phyloP scores from a whole-genome alignment of 2,329 filamentous ascomycete genomes.

The Aspergillus proliferans region DNA sequence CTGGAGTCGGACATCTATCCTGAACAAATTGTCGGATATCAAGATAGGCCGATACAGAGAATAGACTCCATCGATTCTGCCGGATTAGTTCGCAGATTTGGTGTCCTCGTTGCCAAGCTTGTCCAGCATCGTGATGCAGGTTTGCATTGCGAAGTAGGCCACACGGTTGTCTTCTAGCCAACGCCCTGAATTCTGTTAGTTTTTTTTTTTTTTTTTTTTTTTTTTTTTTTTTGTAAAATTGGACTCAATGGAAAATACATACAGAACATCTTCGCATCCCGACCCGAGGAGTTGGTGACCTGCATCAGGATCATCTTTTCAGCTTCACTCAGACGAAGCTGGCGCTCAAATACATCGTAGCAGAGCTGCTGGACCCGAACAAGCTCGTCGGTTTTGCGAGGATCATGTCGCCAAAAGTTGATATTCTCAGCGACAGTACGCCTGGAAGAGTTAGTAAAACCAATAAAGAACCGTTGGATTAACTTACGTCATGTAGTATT shows the following conservation, averaged over 20 bases:
- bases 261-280: slow-evolving; percentile 21
- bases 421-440: slow-evolving; percentile 11
- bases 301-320: slow-evolving; percentile 16
- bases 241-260: slow-evolving; percentile 7
- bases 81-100: background rate
- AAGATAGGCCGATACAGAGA: background rate
- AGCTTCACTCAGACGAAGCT: slow-evolving; percentile 11
- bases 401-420: slow-evolving; percentile 17
- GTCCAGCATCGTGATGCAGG: slow-evolving; percentile 11
- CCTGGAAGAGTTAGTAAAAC: slow-evolving; percentile 6
- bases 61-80: background rate
- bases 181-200: slow-evolving; percentile 13
- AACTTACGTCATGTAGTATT: slow-evolving; percentile 23
- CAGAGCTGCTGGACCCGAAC: slow-evolving; percentile 13
- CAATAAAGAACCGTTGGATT: background rate
- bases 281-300: slow-evolving; percentile 9
- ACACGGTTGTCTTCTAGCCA: slow-evolving; percentile 14
- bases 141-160: slow-evolving; percentile 18
- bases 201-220: no score
- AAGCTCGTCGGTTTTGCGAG: slow-evolving; percentile 11
- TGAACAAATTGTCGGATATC: background rate
- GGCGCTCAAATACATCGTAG: slow-evolving; percentile 17
- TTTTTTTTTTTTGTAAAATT: background rate
- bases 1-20: background rate
- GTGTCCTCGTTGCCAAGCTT: slow-evolving; percentile 1